Evolutionary conservation across 352 stramenopile genomes (phyloP), one percentile per base, ranked within the genome.

Genomic region (Phytophthora palmivora): DNA sequence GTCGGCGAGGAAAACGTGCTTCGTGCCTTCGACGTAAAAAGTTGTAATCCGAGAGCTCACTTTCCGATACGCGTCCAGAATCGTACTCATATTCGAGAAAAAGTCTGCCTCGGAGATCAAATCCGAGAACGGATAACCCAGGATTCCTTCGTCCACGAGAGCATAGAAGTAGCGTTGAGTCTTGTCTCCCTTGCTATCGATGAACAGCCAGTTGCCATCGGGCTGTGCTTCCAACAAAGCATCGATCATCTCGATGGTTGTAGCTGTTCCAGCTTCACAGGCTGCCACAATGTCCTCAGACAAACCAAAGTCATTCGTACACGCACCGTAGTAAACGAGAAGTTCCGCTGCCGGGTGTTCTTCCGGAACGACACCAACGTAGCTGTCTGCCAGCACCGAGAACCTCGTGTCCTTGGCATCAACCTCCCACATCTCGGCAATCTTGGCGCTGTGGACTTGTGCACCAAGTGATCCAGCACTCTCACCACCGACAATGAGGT

Each of bases 131-230:
- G 82, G 79, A 69, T 76, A 88, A 11, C 63, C 69, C 16, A 77
- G 30, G 26, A 91, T 74, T 18, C 79, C 79, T 41, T 87, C 58
- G 8, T 79, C 57, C 16, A 88, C 34, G 14, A 89, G 67, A 36
- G 78, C 67, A 63, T 88, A 91, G 63, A 84, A 91, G 24, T 76
- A 73, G 9, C 79, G 73, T 60, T 91, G 82, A 3, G 67, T 83
- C 28, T 63, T 62, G 62, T 91, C 82, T 48, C 42, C 70, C 47
- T 82, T 88, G 62, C 76, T 89, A 58, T 87, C 49, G 51, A 88
- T 72, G 50, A 84, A 88, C 10, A 91, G 46, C 82, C 82, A 91
- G 41, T 86, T 67, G 36, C 57, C 63, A 30, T 56, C 68, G 14
- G 78, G 51, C 15, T 71, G 67, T 12, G 53, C 47, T 30, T 82